Evolutionary conservation across 1,284 basidiomycete species (phyloP).

Genomic region (Cryptococcus amylolentus): DNA sequence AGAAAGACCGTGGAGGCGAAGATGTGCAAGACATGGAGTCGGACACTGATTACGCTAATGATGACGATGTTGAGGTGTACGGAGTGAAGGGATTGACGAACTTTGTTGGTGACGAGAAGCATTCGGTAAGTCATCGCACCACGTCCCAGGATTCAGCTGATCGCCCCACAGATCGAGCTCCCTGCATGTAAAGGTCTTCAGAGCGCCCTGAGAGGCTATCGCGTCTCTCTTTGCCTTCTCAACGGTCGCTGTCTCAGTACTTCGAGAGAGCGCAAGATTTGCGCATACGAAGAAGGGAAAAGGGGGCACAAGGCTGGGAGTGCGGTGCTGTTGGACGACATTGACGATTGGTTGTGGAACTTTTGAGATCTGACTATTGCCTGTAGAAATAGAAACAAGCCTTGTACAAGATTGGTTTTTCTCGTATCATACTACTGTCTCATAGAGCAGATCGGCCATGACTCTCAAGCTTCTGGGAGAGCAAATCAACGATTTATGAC

Average conservation of each 20-base stretch:
- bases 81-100: slow-evolving; percentile 15
- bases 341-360: slow-evolving; percentile 43
- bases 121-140: slow-evolving; percentile 13
- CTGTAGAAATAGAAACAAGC: neutral
- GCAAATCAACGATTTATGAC: neutral
- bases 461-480: neutral
- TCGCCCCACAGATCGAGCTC: slow-evolving; percentile 16
- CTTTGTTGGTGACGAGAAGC: slow-evolving; percentile 17
- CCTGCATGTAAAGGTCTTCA: slow-evolving; percentile 25
- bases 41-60: slow-evolving; percentile 11
- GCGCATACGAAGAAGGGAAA: slow-evolving; percentile 32
- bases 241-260: slow-evolving; percentile 26
- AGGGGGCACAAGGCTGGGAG: slow-evolving; percentile 28
- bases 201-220: slow-evolving; percentile 36
- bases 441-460: too few relatives aligned
- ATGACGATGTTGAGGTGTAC: slow-evolving; percentile 19
- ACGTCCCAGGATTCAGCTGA: neutral
- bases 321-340: slow-evolving; percentile 30
- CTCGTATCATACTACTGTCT: too few relatives aligned
- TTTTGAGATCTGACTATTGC: slow-evolving; percentile 9
- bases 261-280: slow-evolving; percentile 32
- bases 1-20: slow-evolving; percentile 13
- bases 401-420: too few relatives aligned
- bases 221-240: slow-evolving; percentile 27
- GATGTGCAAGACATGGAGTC: neutral